phyloP scores from a whole-genome alignment of 129 eudicot species.

The Saposhnikovia divaricata region DNA sequence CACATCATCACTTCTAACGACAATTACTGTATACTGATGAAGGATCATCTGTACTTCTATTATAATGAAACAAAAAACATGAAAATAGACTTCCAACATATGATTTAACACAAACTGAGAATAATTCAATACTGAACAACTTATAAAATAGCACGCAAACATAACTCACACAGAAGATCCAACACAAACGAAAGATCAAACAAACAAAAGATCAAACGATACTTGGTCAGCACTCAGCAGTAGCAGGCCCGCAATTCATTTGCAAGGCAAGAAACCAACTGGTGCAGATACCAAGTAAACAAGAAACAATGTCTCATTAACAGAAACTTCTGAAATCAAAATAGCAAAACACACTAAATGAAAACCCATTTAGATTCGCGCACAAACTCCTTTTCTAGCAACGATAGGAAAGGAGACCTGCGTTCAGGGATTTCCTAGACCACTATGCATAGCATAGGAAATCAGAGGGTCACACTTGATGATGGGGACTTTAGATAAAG shows the following conservation, averaged over 20 bases:
- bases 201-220: background rate
- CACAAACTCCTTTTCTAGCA: conserved; percentile 56
- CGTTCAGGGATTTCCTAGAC: conserved; percentile 16
- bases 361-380: conserved; percentile 72
- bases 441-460: background rate
- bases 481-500: conserved; percentile 29
- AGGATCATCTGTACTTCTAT: too few relatives aligned
- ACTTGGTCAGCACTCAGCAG: background rate
- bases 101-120: background rate
- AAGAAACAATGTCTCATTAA: background rate
- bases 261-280: background rate
- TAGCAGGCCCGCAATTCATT: background rate
- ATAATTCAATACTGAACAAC: background rate
- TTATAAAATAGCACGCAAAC: background rate
- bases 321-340: background rate
- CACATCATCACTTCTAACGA: too few relatives aligned
- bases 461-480: background rate
- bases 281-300: background rate
- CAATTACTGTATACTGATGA: too few relatives aligned
- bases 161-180: background rate
- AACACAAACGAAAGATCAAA: background rate
- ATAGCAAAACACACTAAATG: background rate
- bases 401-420: conserved; percentile 32
- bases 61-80: too few relatives aligned
- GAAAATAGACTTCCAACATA: background rate